A percentile compares a stretch with the other conserved stretches of the same genome.
These are phyloP conservation scores for Pseudogymnoascus sp. DNA, from an alignment of 2,329 filamentous ascomycete genomes.

Conservation along the genomic window DNA sequence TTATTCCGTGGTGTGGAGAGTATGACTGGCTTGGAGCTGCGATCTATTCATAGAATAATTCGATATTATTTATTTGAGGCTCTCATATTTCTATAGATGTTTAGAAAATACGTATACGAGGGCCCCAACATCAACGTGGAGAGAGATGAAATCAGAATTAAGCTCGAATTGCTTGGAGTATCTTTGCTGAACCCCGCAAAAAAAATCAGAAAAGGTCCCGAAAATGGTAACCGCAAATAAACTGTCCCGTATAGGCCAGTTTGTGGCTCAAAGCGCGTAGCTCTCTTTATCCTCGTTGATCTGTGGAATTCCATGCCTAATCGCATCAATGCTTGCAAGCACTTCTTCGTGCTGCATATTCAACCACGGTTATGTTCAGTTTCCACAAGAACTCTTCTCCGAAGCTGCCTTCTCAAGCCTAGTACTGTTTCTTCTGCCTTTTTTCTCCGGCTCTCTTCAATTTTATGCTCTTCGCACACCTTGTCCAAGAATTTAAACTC, in stretches of 20 bases:
- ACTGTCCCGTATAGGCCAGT: not conserved
- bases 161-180: not conserved
- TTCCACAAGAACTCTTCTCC: too few species aligned
- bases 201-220: not conserved
- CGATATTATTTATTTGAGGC: not conserved
- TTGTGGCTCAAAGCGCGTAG: not conserved
- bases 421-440: too few species aligned
- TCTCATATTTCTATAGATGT: not conserved
- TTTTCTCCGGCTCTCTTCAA: too few species aligned
- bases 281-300: not conserved
- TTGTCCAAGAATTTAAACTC: too few species aligned
- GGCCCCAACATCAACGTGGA: not conserved
- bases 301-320: not conserved
- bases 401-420: too few species aligned
- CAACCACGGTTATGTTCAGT: too few species aligned
- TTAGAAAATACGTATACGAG: not conserved
- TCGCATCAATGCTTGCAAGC: not conserved
- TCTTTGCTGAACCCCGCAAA: not conserved
- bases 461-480: too few species aligned
- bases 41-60: not conserved
- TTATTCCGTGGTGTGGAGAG: not conserved
- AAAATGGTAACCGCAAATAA: not conserved
- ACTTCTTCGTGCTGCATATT: not conserved
- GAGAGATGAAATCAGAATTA: not conserved
- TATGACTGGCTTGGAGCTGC: not conserved